Conservation (phyloP, 352 stramenopile genomes). For the Phytophthora hybrid region DNA sequence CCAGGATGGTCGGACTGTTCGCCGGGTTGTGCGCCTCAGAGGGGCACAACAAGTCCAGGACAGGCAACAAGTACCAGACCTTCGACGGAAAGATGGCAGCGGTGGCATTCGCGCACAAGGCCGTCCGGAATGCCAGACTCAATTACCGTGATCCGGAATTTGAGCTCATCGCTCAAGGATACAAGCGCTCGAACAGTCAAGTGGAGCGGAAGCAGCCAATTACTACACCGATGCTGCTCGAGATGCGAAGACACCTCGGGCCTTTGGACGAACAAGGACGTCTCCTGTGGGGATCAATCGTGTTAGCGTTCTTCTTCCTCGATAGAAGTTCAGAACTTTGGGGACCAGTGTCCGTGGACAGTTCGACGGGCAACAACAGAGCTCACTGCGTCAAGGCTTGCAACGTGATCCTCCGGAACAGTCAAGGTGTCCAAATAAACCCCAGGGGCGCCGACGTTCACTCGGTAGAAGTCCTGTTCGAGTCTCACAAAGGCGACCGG, state of each 20-base stretch:
- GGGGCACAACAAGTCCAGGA: background rate
- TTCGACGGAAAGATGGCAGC: background rate
- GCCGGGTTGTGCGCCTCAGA: slow-evolving; percentile 26
- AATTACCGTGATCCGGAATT: background rate
- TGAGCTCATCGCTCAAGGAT: background rate
- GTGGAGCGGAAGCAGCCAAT: slow-evolving; percentile 45
- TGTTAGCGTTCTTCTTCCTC: slow-evolving; percentile 16
- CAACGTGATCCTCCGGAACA: slow-evolving; percentile 12
- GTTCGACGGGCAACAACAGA: background rate
- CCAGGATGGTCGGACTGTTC: slow-evolving; percentile 33
- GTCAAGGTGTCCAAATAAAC: background rate
- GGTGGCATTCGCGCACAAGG: background rate
- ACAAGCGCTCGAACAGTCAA: slow-evolving; percentile 10
- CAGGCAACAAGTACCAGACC: background rate
- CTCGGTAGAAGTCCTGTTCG: slow-evolving; percentile 13
- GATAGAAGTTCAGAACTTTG: slow-evolving; percentile 37
- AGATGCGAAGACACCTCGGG: slow-evolving; percentile 13
- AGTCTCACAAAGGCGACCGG: slow-evolving; percentile 22
- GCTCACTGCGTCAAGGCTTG: slow-evolving; percentile 12
- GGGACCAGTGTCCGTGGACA: slow-evolving; percentile 13
- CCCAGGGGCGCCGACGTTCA: background rate
- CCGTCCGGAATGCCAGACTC: background rate
- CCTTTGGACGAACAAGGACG: background rate
- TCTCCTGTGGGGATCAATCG: slow-evolving; percentile 17
- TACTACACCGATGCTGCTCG: slow-evolving; percentile 39